Base-by-base conservation (phyloP, 2,329 filamentous ascomycete genomes). In the Verticillium tricorpus region DNA sequence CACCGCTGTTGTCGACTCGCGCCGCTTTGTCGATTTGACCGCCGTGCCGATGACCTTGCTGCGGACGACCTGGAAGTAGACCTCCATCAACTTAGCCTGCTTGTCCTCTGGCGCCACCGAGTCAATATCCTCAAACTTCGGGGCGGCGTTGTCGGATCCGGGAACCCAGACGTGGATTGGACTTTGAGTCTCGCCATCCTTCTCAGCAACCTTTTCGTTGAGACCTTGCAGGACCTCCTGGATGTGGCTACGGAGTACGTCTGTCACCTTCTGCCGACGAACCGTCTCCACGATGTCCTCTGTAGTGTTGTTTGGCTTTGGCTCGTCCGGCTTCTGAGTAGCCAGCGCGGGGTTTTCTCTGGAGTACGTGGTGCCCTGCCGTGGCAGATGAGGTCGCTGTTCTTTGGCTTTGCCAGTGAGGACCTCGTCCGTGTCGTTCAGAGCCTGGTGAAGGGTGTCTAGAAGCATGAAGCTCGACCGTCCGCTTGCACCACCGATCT, bases 1-100 rank as follows among this genome's bases (percentile, higher is more conserved):
- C 54, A 11, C 19, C 5, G 25, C 37, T 2, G 25, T 25, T n/a
- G 11, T 45, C 5, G 59, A 56, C 50, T 37, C 55, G 52, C 59
- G 62, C 62, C 67, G 69, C 11, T 65, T 66, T 17, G 66, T 72
- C 14, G 71, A 71, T 15, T 62, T 65, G 39, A 69, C 65, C 5
- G 77, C 74, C 11, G 71, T 69, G 6, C 69, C 66, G 12, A 79
- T 69, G 2, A 84, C 80, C 3, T 71, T 69, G 2, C 66, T 71
- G 5, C 78, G 75, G 15, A 86, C 74, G 0, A 73, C 67, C 12
- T 74, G 65, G 64, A 85, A 85, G 67, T 86, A 86, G 1, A 83
- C 78, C 2, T 78, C 72, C 74, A 86, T 79, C n/a, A 86, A 77
- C 12, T 74, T 74, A 25, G 76, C 70, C 63, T 85, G 81, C 37